phyloP scores from a whole-genome alignment of 495 filamentous ascomycete genomes.

The Neurospora sp. region DNA sequence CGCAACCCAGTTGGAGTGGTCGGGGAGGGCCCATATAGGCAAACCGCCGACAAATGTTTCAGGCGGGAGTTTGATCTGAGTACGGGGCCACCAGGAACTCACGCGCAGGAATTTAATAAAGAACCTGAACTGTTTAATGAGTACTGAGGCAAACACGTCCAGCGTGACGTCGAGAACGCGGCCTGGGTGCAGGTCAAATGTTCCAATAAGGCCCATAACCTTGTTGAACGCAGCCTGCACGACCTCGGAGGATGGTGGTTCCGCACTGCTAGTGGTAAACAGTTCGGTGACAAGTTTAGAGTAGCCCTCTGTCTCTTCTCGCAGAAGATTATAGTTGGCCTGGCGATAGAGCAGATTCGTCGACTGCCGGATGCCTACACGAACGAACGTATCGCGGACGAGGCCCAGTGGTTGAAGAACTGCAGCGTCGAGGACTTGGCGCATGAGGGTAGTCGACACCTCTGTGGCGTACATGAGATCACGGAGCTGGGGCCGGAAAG shows the following conservation, averaged over 20 bases:
- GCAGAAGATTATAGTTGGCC: conserved; percentile 88
- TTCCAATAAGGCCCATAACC: conserved; percentile 62
- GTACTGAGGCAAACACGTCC: conserved; percentile 34
- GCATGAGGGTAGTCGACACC: conserved; percentile 62
- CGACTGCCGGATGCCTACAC: conserved; percentile 73
- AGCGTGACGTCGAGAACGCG: conserved; percentile 82
- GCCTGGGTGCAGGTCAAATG: conserved; percentile 57
- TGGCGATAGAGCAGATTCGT: conserved; percentile 91
- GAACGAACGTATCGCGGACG: conserved; percentile 74
- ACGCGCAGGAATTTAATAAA: conserved; percentile 82
- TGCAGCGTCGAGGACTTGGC: conserved; percentile 69
- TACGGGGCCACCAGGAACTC: conserved; percentile 95
- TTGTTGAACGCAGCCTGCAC: conserved; percentile 41
- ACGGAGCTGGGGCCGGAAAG: conserved; percentile 31
- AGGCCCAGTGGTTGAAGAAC: conserved; percentile 65
- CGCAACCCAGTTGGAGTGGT: conserved; percentile 43
- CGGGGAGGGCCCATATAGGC: conserved; percentile 73
- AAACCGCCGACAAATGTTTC: conserved; percentile 43
- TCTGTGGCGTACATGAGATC: conserved; percentile 57
- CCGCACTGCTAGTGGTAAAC: conserved; percentile 47
- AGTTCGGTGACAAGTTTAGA: conserved; percentile 54
- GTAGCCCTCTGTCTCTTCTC: conserved; percentile 95
- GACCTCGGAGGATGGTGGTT: conserved; percentile 32
- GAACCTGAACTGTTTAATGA: conserved; percentile 57
- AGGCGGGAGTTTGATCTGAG: conserved; percentile 25